Conservation (phyloP, 2,329 filamentous ascomycete species). For the Lachnellula hyalina region DNA sequence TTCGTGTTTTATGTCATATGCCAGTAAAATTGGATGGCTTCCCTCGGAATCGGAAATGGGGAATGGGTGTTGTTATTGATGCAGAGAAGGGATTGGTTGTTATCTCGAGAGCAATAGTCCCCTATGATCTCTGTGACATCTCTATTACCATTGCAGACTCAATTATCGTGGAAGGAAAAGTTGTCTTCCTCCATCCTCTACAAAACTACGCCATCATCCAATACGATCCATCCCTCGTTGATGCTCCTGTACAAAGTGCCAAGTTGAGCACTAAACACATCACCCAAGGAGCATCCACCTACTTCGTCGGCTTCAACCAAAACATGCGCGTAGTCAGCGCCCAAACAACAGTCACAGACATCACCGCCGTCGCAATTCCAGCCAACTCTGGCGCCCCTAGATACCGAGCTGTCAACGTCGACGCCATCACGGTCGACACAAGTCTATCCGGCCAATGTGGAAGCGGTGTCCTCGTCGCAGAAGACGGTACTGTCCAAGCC, state of each 20-base stretch:
- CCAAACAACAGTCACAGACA: conserved; percentile 92
- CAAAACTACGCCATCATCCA: conserved; percentile 96
- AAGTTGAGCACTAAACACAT: conserved; percentile 75
- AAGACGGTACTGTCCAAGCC: conserved; percentile 89
- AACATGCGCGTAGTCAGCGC: conserved; percentile 91
- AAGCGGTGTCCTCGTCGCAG: conserved; percentile 83
- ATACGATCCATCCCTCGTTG: conserved; percentile 89
- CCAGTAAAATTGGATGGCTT: conserved; percentile 97
- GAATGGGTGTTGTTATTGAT: conserved; percentile 95
- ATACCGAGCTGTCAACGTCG: conserved; percentile 91
- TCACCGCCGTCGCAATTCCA: conserved; percentile 93
- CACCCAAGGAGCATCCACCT: conserved; percentile 87
- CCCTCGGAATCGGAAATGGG: conserved; percentile 87
- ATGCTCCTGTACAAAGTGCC: conserved; percentile 87
- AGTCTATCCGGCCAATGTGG: conserved; percentile 87
- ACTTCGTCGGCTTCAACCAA: conserved; percentile 97
- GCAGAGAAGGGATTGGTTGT: conserved; percentile 92
- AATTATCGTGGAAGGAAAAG: conserved; percentile 87
- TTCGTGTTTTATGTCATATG: conserved; percentile 88
- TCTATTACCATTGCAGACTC: conserved; percentile 95
- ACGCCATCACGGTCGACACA: conserved; percentile 95
- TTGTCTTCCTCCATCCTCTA: conserved; percentile 91
- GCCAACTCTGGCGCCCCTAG: conserved; percentile 86
- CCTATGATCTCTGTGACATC: conserved; percentile 95
- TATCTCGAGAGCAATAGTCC: conserved; percentile 89